Conservation (phyloP, 1,284 basidiomycete genomes). For the Ceratobasidium sp. region DNA sequence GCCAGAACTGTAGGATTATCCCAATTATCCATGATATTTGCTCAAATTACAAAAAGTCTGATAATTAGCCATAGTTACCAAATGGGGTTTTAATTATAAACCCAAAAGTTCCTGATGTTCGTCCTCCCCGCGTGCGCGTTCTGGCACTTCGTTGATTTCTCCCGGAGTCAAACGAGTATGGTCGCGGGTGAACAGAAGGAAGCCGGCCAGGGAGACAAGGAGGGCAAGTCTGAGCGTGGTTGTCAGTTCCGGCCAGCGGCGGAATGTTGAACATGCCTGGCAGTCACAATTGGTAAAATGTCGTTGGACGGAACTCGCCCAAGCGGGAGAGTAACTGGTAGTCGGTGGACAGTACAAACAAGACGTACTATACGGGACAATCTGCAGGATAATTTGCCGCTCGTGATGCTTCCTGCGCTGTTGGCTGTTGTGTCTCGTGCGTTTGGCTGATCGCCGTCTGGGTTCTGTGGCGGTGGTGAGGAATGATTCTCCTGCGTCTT, state of each 20-base stretch:
- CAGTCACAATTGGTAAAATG: constrained; percentile 81
- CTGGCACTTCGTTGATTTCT: constrained; percentile 99
- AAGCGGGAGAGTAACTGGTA: constrained; percentile 76
- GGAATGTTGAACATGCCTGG: constrained; percentile 54
- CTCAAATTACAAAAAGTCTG: too few relatives aligned
- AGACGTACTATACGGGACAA: constrained; percentile 63
- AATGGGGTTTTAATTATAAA: too few relatives aligned
- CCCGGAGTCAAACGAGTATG: constrained; percentile 96
- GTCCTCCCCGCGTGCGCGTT: constrained; percentile 94
- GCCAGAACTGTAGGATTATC: too few relatives aligned
- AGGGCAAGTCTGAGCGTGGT: constrained; percentile 98
- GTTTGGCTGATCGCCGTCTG: constrained; percentile 7
- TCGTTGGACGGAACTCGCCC: constrained; percentile 58
- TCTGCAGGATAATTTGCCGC: constrained; percentile 33
- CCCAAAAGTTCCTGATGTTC: too few relatives aligned
- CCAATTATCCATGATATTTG: too few relatives aligned
- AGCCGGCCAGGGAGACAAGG: constrained; percentile 84
- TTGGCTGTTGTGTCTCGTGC: constrained; percentile 38
- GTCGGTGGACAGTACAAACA: constrained; percentile 81
- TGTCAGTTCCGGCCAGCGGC: constrained; percentile 77
- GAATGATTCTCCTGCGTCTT: constrained; percentile 26
- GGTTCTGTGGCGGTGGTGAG: constrained; percentile 24
- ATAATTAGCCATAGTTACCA: too few relatives aligned
- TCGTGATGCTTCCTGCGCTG: constrained; percentile 37
- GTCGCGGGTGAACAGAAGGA: constrained; percentile 80